These are phyloP conservation scores for Aureobasidium sp. DNA, from an alignment of 2,329 filamentous ascomycete genomes.

Conservation along the genomic window DNA sequence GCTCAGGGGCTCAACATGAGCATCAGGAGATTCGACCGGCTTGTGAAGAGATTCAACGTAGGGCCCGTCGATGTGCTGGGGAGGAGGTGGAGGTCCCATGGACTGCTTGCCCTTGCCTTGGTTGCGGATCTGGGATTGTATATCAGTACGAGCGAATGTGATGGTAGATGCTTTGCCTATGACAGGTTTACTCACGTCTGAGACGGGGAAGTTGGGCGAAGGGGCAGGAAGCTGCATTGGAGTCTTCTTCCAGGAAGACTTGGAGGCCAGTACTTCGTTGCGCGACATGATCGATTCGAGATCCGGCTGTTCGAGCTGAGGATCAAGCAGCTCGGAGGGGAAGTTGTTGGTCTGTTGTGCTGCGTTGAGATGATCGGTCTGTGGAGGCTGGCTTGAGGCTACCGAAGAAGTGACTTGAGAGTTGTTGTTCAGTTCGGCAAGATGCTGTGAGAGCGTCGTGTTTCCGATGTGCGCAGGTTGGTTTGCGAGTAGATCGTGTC, in stretches of 20 bases:
- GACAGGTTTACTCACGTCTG: background rate
- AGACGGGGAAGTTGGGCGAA: background rate
- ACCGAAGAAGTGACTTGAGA: background rate
- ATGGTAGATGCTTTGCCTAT: background rate
- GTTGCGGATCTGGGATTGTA: background rate
- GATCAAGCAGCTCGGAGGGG: background rate
- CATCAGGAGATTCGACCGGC: background rate
- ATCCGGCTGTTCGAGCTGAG: background rate
- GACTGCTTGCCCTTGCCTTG: background rate
- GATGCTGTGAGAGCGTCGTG: background rate
- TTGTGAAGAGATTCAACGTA: background rate
- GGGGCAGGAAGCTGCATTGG: background rate
- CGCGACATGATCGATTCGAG: background rate
- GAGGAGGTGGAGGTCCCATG: background rate
- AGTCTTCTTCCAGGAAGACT: background rate
- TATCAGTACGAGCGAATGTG: background rate
- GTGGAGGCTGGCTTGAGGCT: background rate
- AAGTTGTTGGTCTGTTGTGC: background rate
- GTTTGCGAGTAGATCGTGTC: background rate
- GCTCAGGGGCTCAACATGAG: background rate
- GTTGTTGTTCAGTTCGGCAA: background rate
- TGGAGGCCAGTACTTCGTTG: background rate
- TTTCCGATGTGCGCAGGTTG: background rate
- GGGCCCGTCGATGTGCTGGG: background rate
- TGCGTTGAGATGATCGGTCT: background rate